Conservation (phyloP, 805 yeast species). For the Starmera pachycereana region DNA sequence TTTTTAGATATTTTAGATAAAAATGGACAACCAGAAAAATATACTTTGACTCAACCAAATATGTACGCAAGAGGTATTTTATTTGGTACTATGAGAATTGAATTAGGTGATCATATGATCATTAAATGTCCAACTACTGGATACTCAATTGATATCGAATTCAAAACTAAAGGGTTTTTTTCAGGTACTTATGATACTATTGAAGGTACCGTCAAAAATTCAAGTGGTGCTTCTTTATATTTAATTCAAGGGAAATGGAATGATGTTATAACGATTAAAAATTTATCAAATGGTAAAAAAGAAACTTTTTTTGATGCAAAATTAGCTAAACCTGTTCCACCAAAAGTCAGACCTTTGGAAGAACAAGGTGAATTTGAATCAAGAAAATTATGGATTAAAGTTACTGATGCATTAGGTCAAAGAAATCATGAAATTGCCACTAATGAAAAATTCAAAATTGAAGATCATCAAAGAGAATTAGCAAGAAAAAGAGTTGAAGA, state of each 20-base stretch:
- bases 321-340: constrained; percentile 42
- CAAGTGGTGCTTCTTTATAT: constrained; percentile 44
- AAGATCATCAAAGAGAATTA: constrained; percentile 68
- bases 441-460: constrained; percentile 77
- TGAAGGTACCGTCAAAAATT: constrained; percentile 56
- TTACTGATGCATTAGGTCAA: constrained; percentile 66
- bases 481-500: constrained; percentile 70
- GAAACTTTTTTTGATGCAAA: constrained; percentile 50
- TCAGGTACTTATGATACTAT: constrained; percentile 88
- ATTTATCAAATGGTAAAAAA: constrained; percentile 37
- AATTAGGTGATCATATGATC: constrained; percentile 86
- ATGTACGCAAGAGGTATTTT: constrained; percentile 90
- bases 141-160: constrained; percentile 73
- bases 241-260: constrained; percentile 91
- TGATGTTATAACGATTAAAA: constrained; percentile 63
- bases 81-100: constrained; percentile 83
- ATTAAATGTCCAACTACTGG: constrained; percentile 52
- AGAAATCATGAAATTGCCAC: constrained; percentile 83
- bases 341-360: constrained; percentile 63
- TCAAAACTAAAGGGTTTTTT: constrained; percentile 90
- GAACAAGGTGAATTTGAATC: constrained; percentile 83
- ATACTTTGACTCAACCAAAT: constrained; percentile 88
- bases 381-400: constrained; percentile 72
- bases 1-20: constrained; percentile 47
- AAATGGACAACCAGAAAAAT: constrained; percentile 49